These are phyloP conservation scores for Dioscorea dumetorum DNA, from an alignment of 106 monocot species.

Conservation along the genomic window DNA sequence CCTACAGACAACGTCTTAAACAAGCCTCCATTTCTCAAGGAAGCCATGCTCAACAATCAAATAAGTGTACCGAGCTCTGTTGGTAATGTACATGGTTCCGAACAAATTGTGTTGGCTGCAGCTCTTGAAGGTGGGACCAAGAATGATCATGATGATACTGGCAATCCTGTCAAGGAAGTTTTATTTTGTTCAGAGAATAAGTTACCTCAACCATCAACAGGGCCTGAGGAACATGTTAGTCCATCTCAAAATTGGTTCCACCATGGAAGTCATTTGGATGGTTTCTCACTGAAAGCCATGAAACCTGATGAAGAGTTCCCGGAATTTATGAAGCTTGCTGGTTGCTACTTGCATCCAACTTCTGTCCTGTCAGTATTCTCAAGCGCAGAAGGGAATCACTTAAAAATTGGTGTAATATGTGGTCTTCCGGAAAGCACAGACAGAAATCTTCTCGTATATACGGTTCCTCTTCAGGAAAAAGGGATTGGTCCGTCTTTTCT, in stretches of 20 bases:
- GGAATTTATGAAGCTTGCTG: slow-evolving; percentile 42
- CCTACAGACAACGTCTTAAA: not conserved
- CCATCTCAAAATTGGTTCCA: slow-evolving; percentile 1
- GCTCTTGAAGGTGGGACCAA: slow-evolving; percentile 2
- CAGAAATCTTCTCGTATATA: slow-evolving; percentile 62
- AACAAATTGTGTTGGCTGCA: not conserved
- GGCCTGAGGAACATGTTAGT: not conserved
- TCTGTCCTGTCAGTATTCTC: slow-evolving; percentile 57
- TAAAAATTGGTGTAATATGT: slow-evolving; percentile 62
- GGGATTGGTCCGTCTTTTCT: slow-evolving; percentile 49
- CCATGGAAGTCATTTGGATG: slow-evolving; percentile 12
- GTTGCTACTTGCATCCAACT: slow-evolving; percentile 62
- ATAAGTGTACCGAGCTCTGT: not conserved
- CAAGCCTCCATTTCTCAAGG: not conserved
- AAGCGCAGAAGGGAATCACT: slow-evolving; percentile 24
- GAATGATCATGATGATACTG: slow-evolving; percentile 2
- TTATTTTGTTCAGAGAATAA: slow-evolving; percentile 4
- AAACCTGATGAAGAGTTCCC: slow-evolving; percentile 12
- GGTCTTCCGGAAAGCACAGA: slow-evolving; percentile 30
- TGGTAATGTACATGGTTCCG: not conserved
- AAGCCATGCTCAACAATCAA: slow-evolving; percentile 10
- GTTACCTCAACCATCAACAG: not conserved
- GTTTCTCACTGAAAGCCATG: slow-evolving; percentile 11
- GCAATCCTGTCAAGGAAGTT: slow-evolving; percentile 1
- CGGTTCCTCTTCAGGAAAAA: slow-evolving; percentile 22